These are phyloP conservation scores for Boletellus ananiceps DNA, from an alignment of 768 basidiomycete species.

Conservation along the genomic window DNA sequence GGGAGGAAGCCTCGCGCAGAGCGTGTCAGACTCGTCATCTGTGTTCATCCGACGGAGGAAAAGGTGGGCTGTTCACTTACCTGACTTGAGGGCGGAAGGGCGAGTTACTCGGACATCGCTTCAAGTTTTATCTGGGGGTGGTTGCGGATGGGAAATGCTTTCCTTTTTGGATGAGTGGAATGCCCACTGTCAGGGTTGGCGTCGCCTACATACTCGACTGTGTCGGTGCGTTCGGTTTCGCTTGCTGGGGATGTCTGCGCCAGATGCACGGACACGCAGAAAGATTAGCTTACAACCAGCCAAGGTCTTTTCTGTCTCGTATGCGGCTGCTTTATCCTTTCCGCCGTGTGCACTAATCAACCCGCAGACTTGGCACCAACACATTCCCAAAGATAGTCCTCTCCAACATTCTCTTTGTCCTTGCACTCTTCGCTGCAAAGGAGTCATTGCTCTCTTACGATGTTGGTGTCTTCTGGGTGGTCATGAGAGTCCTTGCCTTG, in stretches of 20 bases:
- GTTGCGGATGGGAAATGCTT: slow-evolving; percentile 15
- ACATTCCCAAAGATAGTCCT: slow-evolving; percentile 53
- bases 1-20: slow-evolving; percentile 57
- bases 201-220: background rate
- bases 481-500: slow-evolving; percentile 67
- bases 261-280: slow-evolving; percentile 62
- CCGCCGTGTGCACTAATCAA: background rate
- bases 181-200: background rate
- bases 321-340: slow-evolving; percentile 21
- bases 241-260: slow-evolving; percentile 46
- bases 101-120: slow-evolving; percentile 9
- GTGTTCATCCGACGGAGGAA: slow-evolving; percentile 39
- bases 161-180: slow-evolving; percentile 13
- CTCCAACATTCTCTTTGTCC: slow-evolving; percentile 60
- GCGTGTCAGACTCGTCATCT: slow-evolving; percentile 84
- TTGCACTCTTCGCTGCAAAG: slow-evolving; percentile 59
- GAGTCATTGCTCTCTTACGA: slow-evolving; percentile 63
- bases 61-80: slow-evolving; percentile 16
- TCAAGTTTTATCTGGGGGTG: slow-evolving; percentile 2
- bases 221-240: slow-evolving; percentile 1
- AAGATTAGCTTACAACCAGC: slow-evolving; percentile 60
- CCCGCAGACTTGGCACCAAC: slow-evolving; percentile 45
- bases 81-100: slow-evolving; percentile 8
- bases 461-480: slow-evolving; percentile 71
- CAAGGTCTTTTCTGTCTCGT: slow-evolving; percentile 52